Base-by-base conservation (phyloP, 352 stramenopile genomes). In the Globisporangium alternatum region DNA sequence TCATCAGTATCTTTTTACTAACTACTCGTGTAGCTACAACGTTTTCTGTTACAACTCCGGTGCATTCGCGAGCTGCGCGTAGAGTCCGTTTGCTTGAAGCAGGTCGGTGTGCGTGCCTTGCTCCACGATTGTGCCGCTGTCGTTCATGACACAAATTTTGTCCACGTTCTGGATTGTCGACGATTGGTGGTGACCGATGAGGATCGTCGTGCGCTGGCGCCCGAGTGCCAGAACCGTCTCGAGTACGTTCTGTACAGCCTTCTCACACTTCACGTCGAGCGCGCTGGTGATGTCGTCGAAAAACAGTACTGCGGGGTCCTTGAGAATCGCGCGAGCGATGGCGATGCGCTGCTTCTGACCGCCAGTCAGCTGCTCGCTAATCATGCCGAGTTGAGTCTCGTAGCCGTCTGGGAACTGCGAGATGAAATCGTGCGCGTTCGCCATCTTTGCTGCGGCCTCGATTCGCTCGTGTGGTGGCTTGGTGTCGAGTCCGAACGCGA, bases 271-370 rank as follows among this genome's bases (percentile, higher is more conserved):
- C 37, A 72, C 89, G 68, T 98, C 94, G 3, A 98, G 67, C 7
- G 81, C 90, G 54, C 70, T 87, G 15, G 90, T 97, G 15, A 87
- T 89, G 68, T 97, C 90, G 44, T 81, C 74, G 22, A 85, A 56
- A 5, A 85, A 25, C 48, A 82, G 62, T 43, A 81, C 78, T 5
- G 45, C 51, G 2, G 72, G 74, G 41, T 81, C 72, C 54, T 81
- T 81, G 33, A 80, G 13, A 75, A 70, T 98, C 15, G 86, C 86
- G 22, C 86, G 80, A 0, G 86, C 86, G 45, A 95, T 92, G 30
- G 86, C 86, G 56, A 95, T 80, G 28, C 97, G 86, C 77, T 99
- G 98, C 73, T 99, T 98, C 75, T 99, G 95, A 17, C 94, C 95
- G 51, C 96, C 97, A 89, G 70, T 77, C 6, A 78, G 62, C 35